These are phyloP conservation scores for Penicillium sp. DNA, from an alignment of 2,329 filamentous ascomycete species.

Conservation along the genomic window DNA sequence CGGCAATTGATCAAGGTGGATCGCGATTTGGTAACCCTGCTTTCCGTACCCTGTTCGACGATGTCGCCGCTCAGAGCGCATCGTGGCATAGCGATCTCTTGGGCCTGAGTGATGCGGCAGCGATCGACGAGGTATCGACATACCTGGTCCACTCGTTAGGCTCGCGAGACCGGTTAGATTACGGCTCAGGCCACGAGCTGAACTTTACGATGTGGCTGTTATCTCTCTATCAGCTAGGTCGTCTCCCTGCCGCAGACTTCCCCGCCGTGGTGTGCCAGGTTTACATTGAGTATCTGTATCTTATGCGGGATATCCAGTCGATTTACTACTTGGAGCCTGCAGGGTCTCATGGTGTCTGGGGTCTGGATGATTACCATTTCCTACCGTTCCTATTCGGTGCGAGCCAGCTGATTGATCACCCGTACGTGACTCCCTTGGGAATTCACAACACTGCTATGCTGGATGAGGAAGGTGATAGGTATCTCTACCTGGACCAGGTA, in stretches of 20 bases:
- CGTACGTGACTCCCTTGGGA: conserved; percentile 70
- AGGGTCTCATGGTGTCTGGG: conserved; percentile 97
- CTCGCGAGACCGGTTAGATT: conserved; percentile 84
- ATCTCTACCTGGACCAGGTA: conserved; percentile 88
- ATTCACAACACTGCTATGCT: conserved; percentile 87
- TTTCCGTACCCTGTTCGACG: conserved; percentile 75
- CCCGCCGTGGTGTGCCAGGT: conserved; percentile 70
- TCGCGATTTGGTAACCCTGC: conserved; percentile 93
- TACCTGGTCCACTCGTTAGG: conserved; percentile 85
- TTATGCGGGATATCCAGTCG: conserved; percentile 85
- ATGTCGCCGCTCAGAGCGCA: conserved; percentile 39
- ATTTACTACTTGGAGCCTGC: conserved; percentile 97
- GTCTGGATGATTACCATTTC: conserved; percentile 96
- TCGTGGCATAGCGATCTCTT: conserved; percentile 44
- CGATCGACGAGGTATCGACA: conserved; percentile 68
- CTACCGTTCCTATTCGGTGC: conserved; percentile 93
- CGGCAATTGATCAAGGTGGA: conserved; percentile 79
- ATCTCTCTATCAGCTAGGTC: conserved; percentile 77
- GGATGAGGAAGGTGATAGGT: conserved; percentile 81
- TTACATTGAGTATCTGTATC: conserved; percentile 74
- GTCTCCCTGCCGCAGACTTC: conserved; percentile 67
- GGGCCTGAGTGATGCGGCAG: conserved; percentile 42
- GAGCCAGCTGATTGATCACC: conserved; percentile 82
- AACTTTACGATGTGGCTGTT: conserved; percentile 97
- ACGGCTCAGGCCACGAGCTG: conserved; percentile 94